A percentile compares a stretch with the other conserved stretches of the same genome.
Conservation (phyloP, 2,329 filamentous ascomycete genomes). For the Xylaria sp. region DNA sequence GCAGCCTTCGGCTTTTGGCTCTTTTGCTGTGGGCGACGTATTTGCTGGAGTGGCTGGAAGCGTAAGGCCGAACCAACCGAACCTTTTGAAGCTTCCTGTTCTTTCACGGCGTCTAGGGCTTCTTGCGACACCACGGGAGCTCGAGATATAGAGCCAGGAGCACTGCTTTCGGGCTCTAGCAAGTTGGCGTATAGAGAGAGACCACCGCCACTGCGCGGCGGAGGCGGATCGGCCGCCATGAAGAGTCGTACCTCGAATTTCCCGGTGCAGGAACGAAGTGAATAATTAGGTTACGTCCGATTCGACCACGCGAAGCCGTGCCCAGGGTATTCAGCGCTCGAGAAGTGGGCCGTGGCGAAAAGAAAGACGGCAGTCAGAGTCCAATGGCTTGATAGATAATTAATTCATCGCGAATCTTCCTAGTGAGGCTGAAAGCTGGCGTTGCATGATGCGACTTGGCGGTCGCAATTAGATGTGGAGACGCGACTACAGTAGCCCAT, state of each 20-base stretch:
- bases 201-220: slow-evolving; percentile 59
- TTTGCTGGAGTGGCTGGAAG: slow-evolving; percentile 76
- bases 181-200: slow-evolving; percentile 88
- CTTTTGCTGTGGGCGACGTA: slow-evolving; percentile 79
- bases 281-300: neutral
- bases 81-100: slow-evolving; percentile 70
- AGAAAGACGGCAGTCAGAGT: neutral
- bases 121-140: slow-evolving; percentile 79
- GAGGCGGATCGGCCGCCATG: slow-evolving; percentile 48
- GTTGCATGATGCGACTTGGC: slow-evolving; percentile 14
- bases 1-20: slow-evolving; percentile 67
- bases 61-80: slow-evolving; percentile 73
- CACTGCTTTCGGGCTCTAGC: slow-evolving; percentile 67
- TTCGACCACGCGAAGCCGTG: neutral
- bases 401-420: neutral
- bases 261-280: neutral
- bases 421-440: slow-evolving; percentile 13
- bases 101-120: slow-evolving; percentile 56
- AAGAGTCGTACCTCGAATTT: neutral
- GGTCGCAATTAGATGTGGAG: slow-evolving; percentile 20
- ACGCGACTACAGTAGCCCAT: neutral
- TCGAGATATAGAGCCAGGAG: slow-evolving; percentile 76
- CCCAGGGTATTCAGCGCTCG: neutral
- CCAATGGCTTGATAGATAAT: neutral
- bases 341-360: too few species aligned